Conservation (phyloP, 1,139 yeast species). For the Kodamaea derodonti region DNA sequence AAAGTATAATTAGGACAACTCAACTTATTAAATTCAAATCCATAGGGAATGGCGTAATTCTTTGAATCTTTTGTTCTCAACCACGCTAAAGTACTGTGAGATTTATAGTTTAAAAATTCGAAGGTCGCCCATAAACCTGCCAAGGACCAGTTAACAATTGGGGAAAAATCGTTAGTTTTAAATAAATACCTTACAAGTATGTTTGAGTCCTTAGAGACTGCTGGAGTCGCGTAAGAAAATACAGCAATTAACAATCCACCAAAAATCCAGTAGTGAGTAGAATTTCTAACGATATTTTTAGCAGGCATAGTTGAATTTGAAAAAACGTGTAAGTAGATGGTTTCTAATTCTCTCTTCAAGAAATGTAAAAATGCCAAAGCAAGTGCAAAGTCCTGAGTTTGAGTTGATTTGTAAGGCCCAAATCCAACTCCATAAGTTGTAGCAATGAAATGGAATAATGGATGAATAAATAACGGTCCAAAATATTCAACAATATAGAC, state of each 20-base stretch:
- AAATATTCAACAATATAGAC: constrained; percentile 83
- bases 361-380: constrained; percentile 68
- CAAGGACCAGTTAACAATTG: constrained; percentile 24
- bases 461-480: constrained; percentile 84
- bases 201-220: constrained; percentile 5
- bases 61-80: constrained; percentile 48
- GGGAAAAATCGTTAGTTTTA: constrained; percentile 25
- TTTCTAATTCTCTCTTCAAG: constrained; percentile 83
- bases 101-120: constrained; percentile 68
- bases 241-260: constrained; percentile 68
- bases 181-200: constrained; percentile 12
- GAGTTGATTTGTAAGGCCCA: constrained; percentile 29
- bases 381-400: constrained; percentile 53
- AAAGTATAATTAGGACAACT: constrained; percentile 87
- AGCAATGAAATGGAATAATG: constrained; percentile 51
- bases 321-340: constrained; percentile 77
- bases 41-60: constrained; percentile 42
- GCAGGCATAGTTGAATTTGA: constrained; percentile 91
- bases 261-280: constrained; percentile 85
- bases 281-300: constrained; percentile 81
- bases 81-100: constrained; percentile 59
- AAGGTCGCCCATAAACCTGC: constrained; percentile 56
- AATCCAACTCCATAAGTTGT: constrained; percentile 20
- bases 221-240: constrained; percentile 66
- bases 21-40: constrained; percentile 44